phyloP scores from a whole-genome alignment of 2,329 filamentous ascomycete species.

The Sclerotinia sclerotiorum region DNA sequence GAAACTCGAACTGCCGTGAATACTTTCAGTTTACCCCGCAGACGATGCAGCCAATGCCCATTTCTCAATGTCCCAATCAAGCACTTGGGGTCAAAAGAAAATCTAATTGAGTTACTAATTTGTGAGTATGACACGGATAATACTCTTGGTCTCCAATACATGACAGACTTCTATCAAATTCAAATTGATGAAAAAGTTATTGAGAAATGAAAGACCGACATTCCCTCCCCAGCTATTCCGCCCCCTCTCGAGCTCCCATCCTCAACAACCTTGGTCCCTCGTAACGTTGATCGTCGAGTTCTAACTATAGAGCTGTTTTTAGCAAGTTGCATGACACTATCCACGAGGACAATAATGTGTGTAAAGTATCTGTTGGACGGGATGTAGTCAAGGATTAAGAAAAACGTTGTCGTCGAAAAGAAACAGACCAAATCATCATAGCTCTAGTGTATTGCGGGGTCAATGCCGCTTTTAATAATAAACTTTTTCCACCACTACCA shows the following conservation, averaged over 20 bases:
- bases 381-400: background rate
- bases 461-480: constrained; percentile 22
- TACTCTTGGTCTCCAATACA: background rate
- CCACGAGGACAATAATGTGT: background rate
- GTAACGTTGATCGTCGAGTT: background rate
- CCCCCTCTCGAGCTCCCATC: too few relatives aligned
- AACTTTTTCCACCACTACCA: constrained; percentile 16
- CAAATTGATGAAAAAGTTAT: background rate
- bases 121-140: background rate
- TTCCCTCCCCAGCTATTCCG: background rate
- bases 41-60: background rate
- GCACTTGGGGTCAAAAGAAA: too few relatives aligned
- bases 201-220: background rate
- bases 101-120: background rate
- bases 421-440: background rate
- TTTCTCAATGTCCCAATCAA: constrained; percentile 6
- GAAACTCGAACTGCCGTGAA: background rate
- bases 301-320: background rate
- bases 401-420: background rate
- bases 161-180: constrained; percentile 1
- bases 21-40: constrained; percentile 13
- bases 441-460: constrained; percentile 20
- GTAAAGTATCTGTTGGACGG: background rate
- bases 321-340: background rate
- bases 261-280: background rate